Conservation (phyloP, 2,329 filamentous ascomycete species). For the Hymenotorrendiella dingleyae region DNA sequence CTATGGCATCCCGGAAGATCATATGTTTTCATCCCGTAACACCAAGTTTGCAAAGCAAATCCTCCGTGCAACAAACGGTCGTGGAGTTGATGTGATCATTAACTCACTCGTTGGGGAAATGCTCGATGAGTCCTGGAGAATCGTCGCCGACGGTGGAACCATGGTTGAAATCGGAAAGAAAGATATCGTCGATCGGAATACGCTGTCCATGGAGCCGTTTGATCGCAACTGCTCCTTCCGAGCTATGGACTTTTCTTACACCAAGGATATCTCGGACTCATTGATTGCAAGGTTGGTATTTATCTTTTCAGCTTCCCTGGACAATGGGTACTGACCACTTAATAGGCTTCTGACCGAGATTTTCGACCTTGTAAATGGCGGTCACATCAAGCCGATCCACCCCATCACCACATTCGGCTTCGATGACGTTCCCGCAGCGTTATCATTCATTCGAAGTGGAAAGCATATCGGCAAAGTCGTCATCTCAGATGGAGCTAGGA, state of each 20-base stretch:
- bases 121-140: slow-evolving; percentile 28
- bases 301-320: background rate
- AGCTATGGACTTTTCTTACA: slow-evolving; percentile 19
- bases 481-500: slow-evolving; percentile 8
- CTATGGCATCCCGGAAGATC: slow-evolving; percentile 30
- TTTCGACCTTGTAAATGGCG: slow-evolving; percentile 7
- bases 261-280: background rate
- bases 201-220: slow-evolving; percentile 15
- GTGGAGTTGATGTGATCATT: slow-evolving; percentile 30
- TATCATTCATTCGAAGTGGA: slow-evolving; percentile 33
- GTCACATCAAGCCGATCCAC: slow-evolving; percentile 13
- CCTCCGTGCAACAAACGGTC: slow-evolving; percentile 11
- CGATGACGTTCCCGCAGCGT: slow-evolving; percentile 25
- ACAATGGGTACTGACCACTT: background rate
- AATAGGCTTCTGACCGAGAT: background rate
- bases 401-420: slow-evolving; percentile 13
- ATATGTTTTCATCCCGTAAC: slow-evolving; percentile 34
- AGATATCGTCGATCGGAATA: slow-evolving; percentile 13
- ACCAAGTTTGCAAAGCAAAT: slow-evolving; percentile 20
- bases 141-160: slow-evolving; percentile 31
- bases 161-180: slow-evolving; percentile 20
- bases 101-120: slow-evolving; percentile 25
- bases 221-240: slow-evolving; percentile 12
- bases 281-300: background rate
- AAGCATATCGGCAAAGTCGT: slow-evolving; percentile 39